These are phyloP conservation scores for Strobilomyces confusus DNA, from an alignment of 768 basidiomycete species.

Conservation along the genomic window DNA sequence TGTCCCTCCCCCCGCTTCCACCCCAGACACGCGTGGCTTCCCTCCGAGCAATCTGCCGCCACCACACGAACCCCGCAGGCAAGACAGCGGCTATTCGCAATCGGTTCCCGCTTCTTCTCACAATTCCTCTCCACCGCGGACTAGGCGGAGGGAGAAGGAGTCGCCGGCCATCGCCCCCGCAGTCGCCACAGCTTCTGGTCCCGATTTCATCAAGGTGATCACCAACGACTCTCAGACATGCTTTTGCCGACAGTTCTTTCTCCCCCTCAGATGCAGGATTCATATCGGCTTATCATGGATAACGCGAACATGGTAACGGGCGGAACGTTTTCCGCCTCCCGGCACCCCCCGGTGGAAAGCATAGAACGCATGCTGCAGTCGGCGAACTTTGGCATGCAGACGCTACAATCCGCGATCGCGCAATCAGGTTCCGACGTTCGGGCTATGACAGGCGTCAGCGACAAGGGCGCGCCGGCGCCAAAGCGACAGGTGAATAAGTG, in stretches of 20 bases:
- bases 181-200: constrained; percentile 24
- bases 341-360: constrained; percentile 28
- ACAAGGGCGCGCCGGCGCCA: constrained; percentile 30
- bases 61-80: constrained; percentile 32
- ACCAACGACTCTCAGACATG: constrained; percentile 1
- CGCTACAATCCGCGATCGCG: constrained; percentile 26
- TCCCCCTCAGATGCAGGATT: constrained; percentile 38
- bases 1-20: constrained; percentile 25
- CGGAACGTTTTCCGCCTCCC: constrained; percentile 21
- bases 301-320: constrained; percentile 28
- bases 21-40: constrained; percentile 31
- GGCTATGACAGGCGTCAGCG: constrained; percentile 18
- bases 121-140: constrained; percentile 30
- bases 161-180: constrained; percentile 25
- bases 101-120: constrained; percentile 24
- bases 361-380: constrained; percentile 46
- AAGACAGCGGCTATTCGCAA: constrained; percentile 31
- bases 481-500: constrained; percentile 34
- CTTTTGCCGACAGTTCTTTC: constrained; percentile 12
- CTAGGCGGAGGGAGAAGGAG: constrained; percentile 37
- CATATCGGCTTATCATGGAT: constrained; percentile 42
- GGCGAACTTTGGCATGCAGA: constrained; percentile 36
- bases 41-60: constrained; percentile 20
- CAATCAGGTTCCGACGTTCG: constrained; percentile 30
- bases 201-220: constrained; percentile 43